Evolutionary conservation across 441 rosid species (phyloP).

Genomic region (Adansonia grandidieri): DNA sequence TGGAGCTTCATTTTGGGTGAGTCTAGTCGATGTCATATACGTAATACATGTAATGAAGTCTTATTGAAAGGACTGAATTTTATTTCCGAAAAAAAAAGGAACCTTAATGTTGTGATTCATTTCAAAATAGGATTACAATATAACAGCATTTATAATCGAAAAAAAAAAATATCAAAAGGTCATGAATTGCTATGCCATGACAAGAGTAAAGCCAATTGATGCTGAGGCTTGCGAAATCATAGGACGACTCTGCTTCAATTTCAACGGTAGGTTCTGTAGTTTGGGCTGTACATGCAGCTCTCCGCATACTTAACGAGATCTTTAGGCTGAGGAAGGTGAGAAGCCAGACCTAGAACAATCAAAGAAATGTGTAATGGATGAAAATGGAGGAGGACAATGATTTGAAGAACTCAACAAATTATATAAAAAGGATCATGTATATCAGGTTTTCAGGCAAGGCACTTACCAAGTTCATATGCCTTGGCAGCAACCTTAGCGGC

Average conservation of each 20-base stretch:
- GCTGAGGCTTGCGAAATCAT: constrained; percentile 16
- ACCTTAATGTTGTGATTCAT: not conserved
- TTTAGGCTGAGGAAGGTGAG: constrained; percentile 83
- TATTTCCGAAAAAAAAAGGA: not conserved
- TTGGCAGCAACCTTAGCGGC: constrained; percentile 91
- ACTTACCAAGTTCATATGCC: constrained; percentile 91
- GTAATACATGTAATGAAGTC: not conserved
- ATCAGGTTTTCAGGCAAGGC: not conserved
- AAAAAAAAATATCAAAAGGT: not conserved
- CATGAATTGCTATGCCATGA: not conserved
- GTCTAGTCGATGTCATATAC: no score
- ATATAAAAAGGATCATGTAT: not conserved
- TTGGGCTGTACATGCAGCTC: constrained; percentile 95
- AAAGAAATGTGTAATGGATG: not conserved
- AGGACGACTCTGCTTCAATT: not conserved
- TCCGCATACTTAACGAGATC: constrained; percentile 85
- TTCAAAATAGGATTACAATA: not conserved
- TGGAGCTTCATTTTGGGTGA: no score
- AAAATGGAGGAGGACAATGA: not conserved
- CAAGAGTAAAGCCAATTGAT: constrained; percentile 6
- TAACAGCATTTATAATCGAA: not conserved
- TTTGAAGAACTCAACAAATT: not conserved
- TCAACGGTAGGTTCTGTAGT: constrained; percentile 77
- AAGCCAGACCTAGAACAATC: constrained; percentile 67
- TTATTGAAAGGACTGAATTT: not conserved